phyloP scores from a whole-genome alignment of 2,329 filamentous ascomycete genomes.

The Thielaviopsis cerberus region DNA sequence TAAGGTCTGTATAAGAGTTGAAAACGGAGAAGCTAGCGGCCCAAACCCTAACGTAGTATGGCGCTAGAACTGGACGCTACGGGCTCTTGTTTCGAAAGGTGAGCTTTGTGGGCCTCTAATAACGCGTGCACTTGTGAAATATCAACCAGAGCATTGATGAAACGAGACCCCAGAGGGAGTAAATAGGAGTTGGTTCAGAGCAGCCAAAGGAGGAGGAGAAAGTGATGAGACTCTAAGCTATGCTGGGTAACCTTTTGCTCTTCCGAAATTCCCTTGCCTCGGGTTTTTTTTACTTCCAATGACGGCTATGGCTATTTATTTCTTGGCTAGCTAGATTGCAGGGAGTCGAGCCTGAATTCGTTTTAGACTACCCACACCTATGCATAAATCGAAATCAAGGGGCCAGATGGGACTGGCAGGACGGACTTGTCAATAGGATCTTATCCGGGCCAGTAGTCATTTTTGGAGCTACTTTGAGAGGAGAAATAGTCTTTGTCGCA shows the following conservation, averaged over 20 bases:
- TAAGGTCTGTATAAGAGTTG: background rate
- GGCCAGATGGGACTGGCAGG: background rate
- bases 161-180: background rate
- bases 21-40: background rate
- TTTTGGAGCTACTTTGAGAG: no score
- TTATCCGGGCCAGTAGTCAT: no score
- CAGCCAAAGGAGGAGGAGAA: background rate
- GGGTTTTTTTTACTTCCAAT: background rate
- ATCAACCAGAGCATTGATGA: background rate
- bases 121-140: background rate
- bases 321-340: background rate
- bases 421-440: background rate
- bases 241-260: background rate
- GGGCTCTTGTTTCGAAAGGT: background rate
- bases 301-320: background rate
- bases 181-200: background rate
- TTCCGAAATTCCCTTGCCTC: background rate
- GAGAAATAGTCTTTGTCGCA: no score
- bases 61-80: background rate
- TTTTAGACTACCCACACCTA: background rate
- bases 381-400: background rate
- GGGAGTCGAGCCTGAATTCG: background rate
- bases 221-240: background rate
- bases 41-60: background rate
- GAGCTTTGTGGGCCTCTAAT: background rate